Evolutionary conservation across 2,329 filamentous ascomycete genomes (phyloP).

Genomic region (Fusarium buxicola): DNA sequence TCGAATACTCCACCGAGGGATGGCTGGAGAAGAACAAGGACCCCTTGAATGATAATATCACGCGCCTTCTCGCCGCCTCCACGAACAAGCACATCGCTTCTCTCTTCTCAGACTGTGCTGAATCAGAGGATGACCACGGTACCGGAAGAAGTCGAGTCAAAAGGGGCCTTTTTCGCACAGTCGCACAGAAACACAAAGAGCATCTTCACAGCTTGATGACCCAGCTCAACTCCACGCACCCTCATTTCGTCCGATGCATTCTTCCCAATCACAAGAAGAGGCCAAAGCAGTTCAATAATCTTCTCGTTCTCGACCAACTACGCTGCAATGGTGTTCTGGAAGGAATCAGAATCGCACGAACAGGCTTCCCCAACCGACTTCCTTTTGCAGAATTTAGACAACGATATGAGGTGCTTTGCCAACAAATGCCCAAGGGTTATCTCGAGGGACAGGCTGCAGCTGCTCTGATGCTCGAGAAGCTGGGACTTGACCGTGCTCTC

Average conservation of each 20-base stretch:
- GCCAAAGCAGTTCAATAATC: slow-evolving; percentile 90
- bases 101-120: slow-evolving; percentile 89
- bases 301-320: slow-evolving; percentile 96
- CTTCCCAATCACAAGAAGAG: slow-evolving; percentile 98
- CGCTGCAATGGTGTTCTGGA: slow-evolving; percentile 99
- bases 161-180: slow-evolving; percentile 96
- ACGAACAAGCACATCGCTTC: slow-evolving; percentile 84
- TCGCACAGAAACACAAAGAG: slow-evolving; percentile 97
- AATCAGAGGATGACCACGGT: slow-evolving; percentile 78
- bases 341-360: slow-evolving; percentile 95
- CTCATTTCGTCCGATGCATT: slow-evolving; percentile 98
- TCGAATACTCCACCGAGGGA: slow-evolving; percentile 93
- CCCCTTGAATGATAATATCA: slow-evolving; percentile 96
- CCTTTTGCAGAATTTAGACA: slow-evolving; percentile 94
- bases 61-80: slow-evolving; percentile 85
- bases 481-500: slow-evolving; percentile 84
- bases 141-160: slow-evolving; percentile 85
- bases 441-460: slow-evolving; percentile 90
- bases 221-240: slow-evolving; percentile 94
- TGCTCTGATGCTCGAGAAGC: slow-evolving; percentile 87
- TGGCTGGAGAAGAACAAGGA: slow-evolving; percentile 99
- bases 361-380: slow-evolving; percentile 94
- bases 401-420: slow-evolving; percentile 94
- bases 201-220: slow-evolving; percentile 96
- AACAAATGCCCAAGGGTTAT: slow-evolving; percentile 88